Evolutionary conservation across 768 basidiomycete species (phyloP).

Genomic region (Pleurotus tuoliensis): DNA sequence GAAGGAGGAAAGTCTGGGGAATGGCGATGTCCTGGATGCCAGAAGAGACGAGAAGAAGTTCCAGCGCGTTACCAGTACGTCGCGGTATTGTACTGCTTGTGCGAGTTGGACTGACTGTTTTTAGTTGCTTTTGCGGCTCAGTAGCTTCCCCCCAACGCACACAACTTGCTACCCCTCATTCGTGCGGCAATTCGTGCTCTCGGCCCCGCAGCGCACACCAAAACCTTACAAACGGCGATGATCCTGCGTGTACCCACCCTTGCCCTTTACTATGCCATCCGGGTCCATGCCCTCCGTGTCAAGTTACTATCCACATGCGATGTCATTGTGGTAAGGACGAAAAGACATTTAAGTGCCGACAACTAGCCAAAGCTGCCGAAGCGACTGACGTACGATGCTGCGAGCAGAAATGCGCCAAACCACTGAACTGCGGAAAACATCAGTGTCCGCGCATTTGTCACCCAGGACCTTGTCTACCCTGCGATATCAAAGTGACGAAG

Average conservation of each 20-base stretch:
- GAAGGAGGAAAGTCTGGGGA: conserved; percentile 60
- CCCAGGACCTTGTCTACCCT: conserved; percentile 66
- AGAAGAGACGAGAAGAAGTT: conserved; percentile 64
- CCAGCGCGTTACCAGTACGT: conserved; percentile 65
- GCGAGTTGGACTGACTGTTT: not conserved
- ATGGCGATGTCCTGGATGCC: conserved; percentile 96
- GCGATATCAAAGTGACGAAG: conserved; percentile 48
- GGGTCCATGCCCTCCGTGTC: conserved; percentile 94
- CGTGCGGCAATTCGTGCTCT: conserved; percentile 68
- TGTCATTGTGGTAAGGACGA: conserved; percentile 78
- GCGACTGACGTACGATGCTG: conserved; percentile 34
- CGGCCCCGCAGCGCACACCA: conserved; percentile 36
- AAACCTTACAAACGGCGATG: not conserved
- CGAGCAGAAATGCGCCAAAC: conserved; percentile 37
- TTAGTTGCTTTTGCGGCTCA: conserved; percentile 82
- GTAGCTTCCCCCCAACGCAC: conserved; percentile 68
- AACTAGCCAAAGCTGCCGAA: conserved; percentile 58
- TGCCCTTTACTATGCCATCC: conserved; percentile 90
- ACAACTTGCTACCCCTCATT: conserved; percentile 70
- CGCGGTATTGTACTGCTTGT: not conserved
- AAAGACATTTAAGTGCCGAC: conserved; percentile 17
- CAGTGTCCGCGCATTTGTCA: conserved; percentile 70
- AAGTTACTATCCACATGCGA: conserved; percentile 65
- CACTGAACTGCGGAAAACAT: conserved; percentile 72
- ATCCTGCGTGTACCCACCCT: conserved; percentile 66